A percentile compares a stretch with the other conserved stretches of the same genome.
Conservation (phyloP, 2,329 filamentous ascomycete genomes). For the Rutstroemia sp. region DNA sequence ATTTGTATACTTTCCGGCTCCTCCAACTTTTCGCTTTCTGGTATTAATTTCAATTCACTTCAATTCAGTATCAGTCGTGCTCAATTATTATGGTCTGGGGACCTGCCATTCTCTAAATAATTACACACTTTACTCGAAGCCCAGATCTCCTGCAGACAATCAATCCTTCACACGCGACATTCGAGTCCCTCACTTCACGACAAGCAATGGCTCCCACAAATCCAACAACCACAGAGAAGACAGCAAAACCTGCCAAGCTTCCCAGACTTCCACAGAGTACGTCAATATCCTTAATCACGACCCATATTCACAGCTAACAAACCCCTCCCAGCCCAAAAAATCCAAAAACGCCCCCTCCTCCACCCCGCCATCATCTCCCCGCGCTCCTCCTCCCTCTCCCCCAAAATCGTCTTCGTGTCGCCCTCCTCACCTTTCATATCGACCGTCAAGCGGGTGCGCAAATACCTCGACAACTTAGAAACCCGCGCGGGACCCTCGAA, state of each 20-base stretch:
- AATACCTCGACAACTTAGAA: conserved; percentile 22
- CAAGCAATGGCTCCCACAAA: neutral
- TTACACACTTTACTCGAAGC: too few species aligned
- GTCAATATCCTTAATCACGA: neutral
- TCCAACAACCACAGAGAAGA: neutral
- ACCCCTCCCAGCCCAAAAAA: conserved; percentile 21
- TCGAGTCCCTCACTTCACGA: too few species aligned
- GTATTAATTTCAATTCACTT: neutral
- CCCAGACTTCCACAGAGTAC: conserved; percentile 18
- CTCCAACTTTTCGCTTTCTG: neutral
- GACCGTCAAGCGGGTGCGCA: conserved; percentile 26
- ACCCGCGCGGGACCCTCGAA: conserved; percentile 18
- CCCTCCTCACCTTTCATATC: conserved; percentile 25
- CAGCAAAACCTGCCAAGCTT: conserved; percentile 3
- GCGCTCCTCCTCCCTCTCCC: conserved; percentile 16
- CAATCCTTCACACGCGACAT: too few species aligned
- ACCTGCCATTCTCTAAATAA: too few species aligned
- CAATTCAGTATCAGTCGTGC: too few species aligned
- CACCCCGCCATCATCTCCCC: conserved; percentile 25
- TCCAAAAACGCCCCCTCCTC: conserved; percentile 29
- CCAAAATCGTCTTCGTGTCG: conserved; percentile 28
- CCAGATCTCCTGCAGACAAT: too few species aligned
- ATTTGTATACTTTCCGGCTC: neutral
- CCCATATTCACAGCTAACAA: neutral
- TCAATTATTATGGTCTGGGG: too few species aligned